These are phyloP conservation scores for Colletotrichum cordylinicola DNA, from an alignment of 2,329 filamentous ascomycete species.

Conservation along the genomic window DNA sequence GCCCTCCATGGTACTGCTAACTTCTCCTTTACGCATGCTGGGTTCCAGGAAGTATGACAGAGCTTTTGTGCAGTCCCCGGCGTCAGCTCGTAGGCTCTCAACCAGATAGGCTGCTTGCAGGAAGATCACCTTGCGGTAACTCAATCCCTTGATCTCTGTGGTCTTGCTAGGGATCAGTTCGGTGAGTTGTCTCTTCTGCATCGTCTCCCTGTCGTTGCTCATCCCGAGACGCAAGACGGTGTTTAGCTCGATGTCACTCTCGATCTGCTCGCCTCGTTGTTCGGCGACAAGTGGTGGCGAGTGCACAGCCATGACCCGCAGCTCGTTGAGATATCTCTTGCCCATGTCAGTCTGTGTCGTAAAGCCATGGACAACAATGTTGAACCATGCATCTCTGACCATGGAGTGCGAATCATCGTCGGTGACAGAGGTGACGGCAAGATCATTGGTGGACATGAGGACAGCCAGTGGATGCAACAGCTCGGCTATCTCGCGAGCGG, in stretches of 20 bases:
- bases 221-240: slow-evolving; percentile 89
- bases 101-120: slow-evolving; percentile 89
- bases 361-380: slow-evolving; percentile 94
- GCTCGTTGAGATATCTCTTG: slow-evolving; percentile 75
- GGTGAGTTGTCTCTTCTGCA: slow-evolving; percentile 81
- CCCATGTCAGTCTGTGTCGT: slow-evolving; percentile 75
- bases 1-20: slow-evolving; percentile 69
- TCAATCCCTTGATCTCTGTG: slow-evolving; percentile 79
- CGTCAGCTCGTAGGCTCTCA: slow-evolving; percentile 83
- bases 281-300: slow-evolving; percentile 88
- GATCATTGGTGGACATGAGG: slow-evolving; percentile 73
- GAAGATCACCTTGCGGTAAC: slow-evolving; percentile 91
- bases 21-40: slow-evolving; percentile 71
- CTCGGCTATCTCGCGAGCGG: slow-evolving; percentile 86
- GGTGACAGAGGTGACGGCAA: slow-evolving; percentile 51
- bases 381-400: slow-evolving; percentile 96
- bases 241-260: slow-evolving; percentile 97
- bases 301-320: slow-evolving; percentile 84
- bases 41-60: slow-evolving; percentile 95
- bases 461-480: slow-evolving; percentile 87
- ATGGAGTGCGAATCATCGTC: slow-evolving; percentile 76
- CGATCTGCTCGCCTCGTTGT: slow-evolving; percentile 85
- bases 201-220: slow-evolving; percentile 76
- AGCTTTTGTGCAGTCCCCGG: slow-evolving; percentile 89
- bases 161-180: slow-evolving; percentile 78